Conservation (phyloP, 345 rosid species). For the Clarkia xantiana region DNA sequence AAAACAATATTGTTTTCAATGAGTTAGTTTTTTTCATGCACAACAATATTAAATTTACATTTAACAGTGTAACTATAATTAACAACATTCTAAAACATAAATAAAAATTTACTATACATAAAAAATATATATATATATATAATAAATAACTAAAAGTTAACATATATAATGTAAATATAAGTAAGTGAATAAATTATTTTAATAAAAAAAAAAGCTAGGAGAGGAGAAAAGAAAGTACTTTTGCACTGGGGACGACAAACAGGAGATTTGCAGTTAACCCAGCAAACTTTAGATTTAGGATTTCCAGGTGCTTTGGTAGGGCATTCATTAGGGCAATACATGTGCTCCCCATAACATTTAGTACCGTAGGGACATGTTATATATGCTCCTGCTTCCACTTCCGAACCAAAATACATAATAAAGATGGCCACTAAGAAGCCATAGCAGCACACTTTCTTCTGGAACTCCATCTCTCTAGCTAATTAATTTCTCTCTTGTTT, state of each 20-base stretch:
- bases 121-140: no score
- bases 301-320: conserved; percentile 6
- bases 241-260: conserved; percentile 19
- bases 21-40: no score
- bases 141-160: no score
- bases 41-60: no score
- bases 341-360: conserved; percentile 12
- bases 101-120: no score
- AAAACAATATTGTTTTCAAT: no score
- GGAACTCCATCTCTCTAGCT: not conserved
- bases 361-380: conserved; percentile 4
- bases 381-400: conserved; percentile 4
- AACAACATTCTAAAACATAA: no score
- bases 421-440: not conserved
- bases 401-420: conserved; percentile 7
- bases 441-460: conserved; percentile 3
- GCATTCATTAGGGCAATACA: conserved; percentile 23
- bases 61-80: no score
- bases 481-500: no score
- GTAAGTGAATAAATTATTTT: no score
- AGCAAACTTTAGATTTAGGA: conserved; percentile 18
- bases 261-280: conserved; percentile 20
- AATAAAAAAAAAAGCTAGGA: no score
- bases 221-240: conserved; percentile 15
- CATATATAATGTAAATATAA: no score